phyloP scores from a whole-genome alignment of 1,284 basidiomycete genomes.

The Ustilago crameri region DNA sequence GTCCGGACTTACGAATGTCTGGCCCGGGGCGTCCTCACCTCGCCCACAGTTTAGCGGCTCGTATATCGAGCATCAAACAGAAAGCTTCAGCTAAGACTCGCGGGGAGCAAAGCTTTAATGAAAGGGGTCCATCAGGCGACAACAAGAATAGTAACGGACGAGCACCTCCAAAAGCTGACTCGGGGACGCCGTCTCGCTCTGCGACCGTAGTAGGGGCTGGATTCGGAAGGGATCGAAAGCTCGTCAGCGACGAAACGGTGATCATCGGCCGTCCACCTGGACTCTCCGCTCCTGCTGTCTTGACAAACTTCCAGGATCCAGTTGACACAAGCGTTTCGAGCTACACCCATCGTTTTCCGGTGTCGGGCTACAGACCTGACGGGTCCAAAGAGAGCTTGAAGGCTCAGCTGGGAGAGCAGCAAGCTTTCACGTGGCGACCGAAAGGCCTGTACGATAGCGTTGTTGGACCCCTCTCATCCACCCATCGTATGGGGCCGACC shows the following conservation, averaged over 20 bases:
- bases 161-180: not conserved
- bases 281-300: not conserved
- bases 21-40: conserved; percentile 5
- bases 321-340: too few relatives aligned
- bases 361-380: conserved; percentile 10
- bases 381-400: conserved; percentile 21
- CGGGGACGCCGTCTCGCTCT: not conserved
- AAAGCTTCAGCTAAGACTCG: not conserved
- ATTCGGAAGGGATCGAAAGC: conserved; percentile 12
- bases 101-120: not conserved
- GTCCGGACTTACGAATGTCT: conserved; percentile 6
- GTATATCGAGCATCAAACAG: conserved; percentile 1
- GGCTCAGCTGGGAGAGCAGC: conserved; percentile 19
- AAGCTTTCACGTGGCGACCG: too few relatives aligned
- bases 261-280: conserved; percentile 18
- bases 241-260: conserved; percentile 31
- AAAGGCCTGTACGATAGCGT: not conserved
- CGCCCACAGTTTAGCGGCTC: not conserved
- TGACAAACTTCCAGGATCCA: not conserved
- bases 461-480: not conserved
- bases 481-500: too few relatives aligned
- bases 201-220: not conserved
- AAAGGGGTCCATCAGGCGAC: not conserved
- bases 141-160: not conserved
- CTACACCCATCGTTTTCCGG: not conserved